Percentiles rank a stretch among this genome's conserved stretches.
These are phyloP conservation scores for Pythium dissotocum DNA, from an alignment of 352 stramenopile species.

Conservation along the genomic window DNA sequence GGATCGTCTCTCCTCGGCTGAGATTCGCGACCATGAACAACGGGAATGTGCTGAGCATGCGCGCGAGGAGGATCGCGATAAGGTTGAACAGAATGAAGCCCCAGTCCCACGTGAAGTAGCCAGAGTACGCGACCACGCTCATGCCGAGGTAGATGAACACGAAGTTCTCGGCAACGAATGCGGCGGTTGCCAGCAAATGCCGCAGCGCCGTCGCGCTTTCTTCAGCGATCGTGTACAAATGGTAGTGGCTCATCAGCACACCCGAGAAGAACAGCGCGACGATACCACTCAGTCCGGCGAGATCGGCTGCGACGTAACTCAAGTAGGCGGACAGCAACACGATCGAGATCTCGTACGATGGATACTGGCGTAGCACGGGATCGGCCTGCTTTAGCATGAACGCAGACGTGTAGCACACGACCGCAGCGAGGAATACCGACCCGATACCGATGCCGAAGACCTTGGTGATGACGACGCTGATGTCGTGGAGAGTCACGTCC, in stretches of 20 bases:
- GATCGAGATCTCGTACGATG: constrained; percentile 88
- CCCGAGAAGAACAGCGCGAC: constrained; percentile 94
- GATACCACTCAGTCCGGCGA: constrained; percentile 88
- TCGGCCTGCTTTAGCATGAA: constrained; percentile 84
- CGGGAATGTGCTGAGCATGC: constrained; percentile 77
- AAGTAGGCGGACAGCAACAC: constrained; percentile 80
- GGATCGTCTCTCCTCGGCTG: constrained; percentile 64
- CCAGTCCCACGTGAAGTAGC: constrained; percentile 85
- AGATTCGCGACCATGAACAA: constrained; percentile 78
- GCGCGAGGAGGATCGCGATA: constrained; percentile 59
- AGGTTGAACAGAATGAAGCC: constrained; percentile 78
- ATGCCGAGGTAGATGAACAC: constrained; percentile 88
- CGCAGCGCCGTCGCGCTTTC: constrained; percentile 75
- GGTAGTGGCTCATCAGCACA: constrained; percentile 88
- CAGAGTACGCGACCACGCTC: constrained; percentile 78
- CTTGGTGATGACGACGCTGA: constrained; percentile 76
- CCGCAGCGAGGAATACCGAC: constrained; percentile 68
- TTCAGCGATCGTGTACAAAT: constrained; percentile 81
- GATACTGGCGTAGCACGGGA: constrained; percentile 69
- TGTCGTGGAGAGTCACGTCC: constrained; percentile 75
- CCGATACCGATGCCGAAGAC: constrained; percentile 84
- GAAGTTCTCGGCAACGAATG: constrained; percentile 88
- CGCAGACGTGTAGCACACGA: constrained; percentile 75
- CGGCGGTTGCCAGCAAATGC: constrained; percentile 74
- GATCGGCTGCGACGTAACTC: constrained; percentile 78